Conservation (phyloP, 1,284 basidiomycete genomes). For the Irpex sp. region DNA sequence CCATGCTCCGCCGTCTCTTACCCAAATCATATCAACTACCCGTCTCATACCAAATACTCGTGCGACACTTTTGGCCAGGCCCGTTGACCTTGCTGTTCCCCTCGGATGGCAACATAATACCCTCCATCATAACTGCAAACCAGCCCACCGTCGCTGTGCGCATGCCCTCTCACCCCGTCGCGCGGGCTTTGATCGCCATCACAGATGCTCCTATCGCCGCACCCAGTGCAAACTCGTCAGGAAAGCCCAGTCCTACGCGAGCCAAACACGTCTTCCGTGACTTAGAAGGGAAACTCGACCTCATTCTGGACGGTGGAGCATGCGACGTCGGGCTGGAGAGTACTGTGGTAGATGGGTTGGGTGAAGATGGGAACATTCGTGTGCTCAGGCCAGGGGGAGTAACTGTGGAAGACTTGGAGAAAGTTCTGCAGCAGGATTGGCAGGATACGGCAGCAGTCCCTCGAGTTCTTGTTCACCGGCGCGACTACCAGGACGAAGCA, state of each 20-base stretch:
- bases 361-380: conserved; percentile 70
- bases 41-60: conserved; percentile 65
- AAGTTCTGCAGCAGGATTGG: conserved; percentile 46
- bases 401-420: conserved; percentile 84
- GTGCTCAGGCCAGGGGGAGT: conserved; percentile 92
- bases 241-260: conserved; percentile 92
- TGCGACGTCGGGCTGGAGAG: conserved; percentile 93
- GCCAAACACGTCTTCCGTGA: conserved; percentile 86
- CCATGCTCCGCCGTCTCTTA: conserved; percentile 79
- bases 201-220: conserved; percentile 83
- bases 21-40: conserved; percentile 61
- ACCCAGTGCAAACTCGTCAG: conserved; percentile 94
- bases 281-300: conserved; percentile 66
- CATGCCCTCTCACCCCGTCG: conserved; percentile 93
- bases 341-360: conserved; percentile 89
- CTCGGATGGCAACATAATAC: conserved; percentile 52
- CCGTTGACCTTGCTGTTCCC: conserved; percentile 93
- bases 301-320: conserved; percentile 91
- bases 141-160: conserved; percentile 87
- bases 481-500: conserved; percentile 65
- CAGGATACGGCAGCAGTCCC: conserved; percentile 33
- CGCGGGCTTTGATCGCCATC: conserved; percentile 83
- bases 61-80: conserved; percentile 92
- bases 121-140: conserved; percentile 69
- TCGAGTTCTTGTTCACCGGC: conserved; percentile 68